phyloP scores from a whole-genome alignment of 2,329 filamentous ascomycete genomes.

The Thyridium curvatum region DNA sequence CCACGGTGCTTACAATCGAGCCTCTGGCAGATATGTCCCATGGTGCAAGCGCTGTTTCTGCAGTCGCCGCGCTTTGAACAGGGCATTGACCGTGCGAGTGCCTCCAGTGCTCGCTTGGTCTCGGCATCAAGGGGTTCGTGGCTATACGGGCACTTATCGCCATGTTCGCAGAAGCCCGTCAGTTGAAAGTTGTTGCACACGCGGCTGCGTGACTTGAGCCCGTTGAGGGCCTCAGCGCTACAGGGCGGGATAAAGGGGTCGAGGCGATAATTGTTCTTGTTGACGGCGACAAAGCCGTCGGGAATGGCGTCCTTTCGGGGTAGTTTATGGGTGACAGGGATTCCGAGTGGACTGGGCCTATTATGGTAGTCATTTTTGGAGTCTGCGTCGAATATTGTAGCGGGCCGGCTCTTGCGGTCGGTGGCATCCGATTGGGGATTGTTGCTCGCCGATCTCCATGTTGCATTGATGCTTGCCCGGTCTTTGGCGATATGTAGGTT shows the following conservation, averaged over 20 bases:
- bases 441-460: too few species aligned
- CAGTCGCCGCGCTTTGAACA: constrained; percentile 19
- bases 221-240: constrained; percentile 7
- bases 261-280: constrained; percentile 17
- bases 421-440: constrained; percentile 4
- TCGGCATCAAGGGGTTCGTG: constrained; percentile 17
- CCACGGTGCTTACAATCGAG: constrained; percentile 21
- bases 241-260: constrained; percentile 18
- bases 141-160: constrained; percentile 18
- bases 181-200: constrained; percentile 22
- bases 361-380: neutral
- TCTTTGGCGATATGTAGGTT: constrained; percentile 12
- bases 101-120: constrained; percentile 16
- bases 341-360: too few species aligned
- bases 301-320: constrained; percentile 18
- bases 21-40: constrained; percentile 24
- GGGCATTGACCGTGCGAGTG: constrained; percentile 19
- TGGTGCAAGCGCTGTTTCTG: constrained; percentile 15
- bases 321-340: constrained; percentile 4
- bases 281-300: constrained; percentile 17
- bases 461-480: too few species aligned
- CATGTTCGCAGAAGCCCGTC: constrained; percentile 13
- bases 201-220: constrained; percentile 15
- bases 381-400: neutral
- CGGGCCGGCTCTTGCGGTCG: constrained; percentile 1